These are phyloP conservation scores for Rhizopogon vulgaris DNA, from an alignment of 768 basidiomycete genomes.

Conservation along the genomic window DNA sequence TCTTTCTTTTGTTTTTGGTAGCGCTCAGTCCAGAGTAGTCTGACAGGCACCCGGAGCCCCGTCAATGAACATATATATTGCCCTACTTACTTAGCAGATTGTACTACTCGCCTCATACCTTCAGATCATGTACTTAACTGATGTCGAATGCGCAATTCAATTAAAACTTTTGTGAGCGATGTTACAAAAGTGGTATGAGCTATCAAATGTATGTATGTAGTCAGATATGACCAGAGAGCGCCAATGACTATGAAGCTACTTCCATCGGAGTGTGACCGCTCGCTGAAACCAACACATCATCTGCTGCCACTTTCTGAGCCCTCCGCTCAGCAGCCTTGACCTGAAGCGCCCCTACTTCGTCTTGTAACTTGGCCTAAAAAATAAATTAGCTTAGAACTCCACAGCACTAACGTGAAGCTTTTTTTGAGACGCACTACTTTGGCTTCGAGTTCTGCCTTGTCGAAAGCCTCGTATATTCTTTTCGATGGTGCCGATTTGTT, in stretches of 20 bases:
- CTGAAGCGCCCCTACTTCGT: constrained; percentile 53
- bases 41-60: background rate
- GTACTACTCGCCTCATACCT: constrained; percentile 2
- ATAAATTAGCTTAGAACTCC: background rate
- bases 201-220: no score
- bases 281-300: constrained; percentile 21
- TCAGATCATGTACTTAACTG: background rate
- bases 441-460: constrained; percentile 48
- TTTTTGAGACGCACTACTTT: constrained; percentile 40
- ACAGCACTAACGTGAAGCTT: background rate
- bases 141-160: background rate
- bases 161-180: no score
- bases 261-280: constrained; percentile 27
- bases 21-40: background rate
- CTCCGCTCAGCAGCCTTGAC: constrained; percentile 41
- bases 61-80: background rate
- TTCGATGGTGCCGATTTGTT: constrained; percentile 34
- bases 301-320: constrained; percentile 24
- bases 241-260: constrained; percentile 10
- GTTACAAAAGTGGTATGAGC: no score
- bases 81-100: constrained; percentile 4
- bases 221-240: background rate
- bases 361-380: constrained; percentile 47
- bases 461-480: constrained; percentile 55
- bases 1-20: background rate